Percentiles rank a stretch among this genome's conserved stretches.
phyloP scores from a whole-genome alignment of 805 yeast species.

The Ogataea pini region DNA sequence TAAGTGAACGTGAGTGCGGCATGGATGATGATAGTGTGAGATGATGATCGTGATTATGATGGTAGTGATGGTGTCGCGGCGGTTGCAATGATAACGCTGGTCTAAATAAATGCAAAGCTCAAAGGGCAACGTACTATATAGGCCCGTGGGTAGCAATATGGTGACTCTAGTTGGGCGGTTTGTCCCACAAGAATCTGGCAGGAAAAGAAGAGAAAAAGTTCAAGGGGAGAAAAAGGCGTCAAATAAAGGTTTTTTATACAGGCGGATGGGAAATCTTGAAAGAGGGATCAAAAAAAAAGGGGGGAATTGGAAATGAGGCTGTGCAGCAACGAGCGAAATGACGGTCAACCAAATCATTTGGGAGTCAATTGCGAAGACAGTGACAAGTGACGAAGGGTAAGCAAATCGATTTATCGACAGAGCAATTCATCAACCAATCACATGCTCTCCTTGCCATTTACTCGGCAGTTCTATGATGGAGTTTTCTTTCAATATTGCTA shows the following conservation, averaged over 20 bases:
- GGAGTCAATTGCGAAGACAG: too few relatives aligned
- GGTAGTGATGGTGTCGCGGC: not conserved
- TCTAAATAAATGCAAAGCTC: conserved; percentile 1
- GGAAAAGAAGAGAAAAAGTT: not conserved
- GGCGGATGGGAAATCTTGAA: not conserved
- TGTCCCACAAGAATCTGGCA: conserved; percentile 7
- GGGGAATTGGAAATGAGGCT: too few relatives aligned
- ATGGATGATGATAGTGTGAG: not conserved
- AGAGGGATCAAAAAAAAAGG: conserved; percentile 7
- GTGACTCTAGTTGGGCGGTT: not conserved
- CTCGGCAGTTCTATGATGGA: too few relatives aligned
- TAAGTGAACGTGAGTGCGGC: conserved; percentile 5
- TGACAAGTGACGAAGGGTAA: too few relatives aligned
- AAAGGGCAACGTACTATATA: not conserved
- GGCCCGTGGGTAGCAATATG: conserved; percentile 4
- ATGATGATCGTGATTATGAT: not conserved
- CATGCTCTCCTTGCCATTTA: too few relatives aligned
- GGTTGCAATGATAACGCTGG: not conserved
- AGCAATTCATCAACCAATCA: too few relatives aligned
- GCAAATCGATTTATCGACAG: too few relatives aligned
- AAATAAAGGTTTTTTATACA: conserved; percentile 1
- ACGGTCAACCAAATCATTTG: too few relatives aligned
- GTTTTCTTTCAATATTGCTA: too few relatives aligned
- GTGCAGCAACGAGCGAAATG: too few relatives aligned
- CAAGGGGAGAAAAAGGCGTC: not conserved